Conservation (phyloP, 2,329 filamentous ascomycete genomes). For the Cryphonectria carpinicola region DNA sequence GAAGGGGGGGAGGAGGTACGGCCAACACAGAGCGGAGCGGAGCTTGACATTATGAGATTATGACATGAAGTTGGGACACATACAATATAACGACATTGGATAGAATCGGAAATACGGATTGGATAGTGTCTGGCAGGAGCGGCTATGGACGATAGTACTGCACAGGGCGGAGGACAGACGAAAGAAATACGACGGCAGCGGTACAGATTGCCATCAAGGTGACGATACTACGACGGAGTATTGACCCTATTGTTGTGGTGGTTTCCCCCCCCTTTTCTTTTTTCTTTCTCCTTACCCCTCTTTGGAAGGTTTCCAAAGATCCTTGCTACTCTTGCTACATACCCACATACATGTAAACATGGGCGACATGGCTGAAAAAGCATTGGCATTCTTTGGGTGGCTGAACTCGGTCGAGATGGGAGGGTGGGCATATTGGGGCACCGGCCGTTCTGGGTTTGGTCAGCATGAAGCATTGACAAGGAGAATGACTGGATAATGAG, state of each 20-base stretch:
- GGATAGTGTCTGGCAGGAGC: neutral
- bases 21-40: neutral
- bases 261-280: neutral
- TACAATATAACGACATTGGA: neutral
- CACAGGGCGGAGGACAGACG: neutral
- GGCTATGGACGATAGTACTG: neutral
- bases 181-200: neutral
- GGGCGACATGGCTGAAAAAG: constrained; percentile 4
- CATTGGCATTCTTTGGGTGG: neutral
- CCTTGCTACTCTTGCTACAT: constrained; percentile 5
- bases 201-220: neutral
- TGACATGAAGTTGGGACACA: neutral
- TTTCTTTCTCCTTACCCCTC: too few relatives aligned
- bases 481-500: constrained; percentile 3
- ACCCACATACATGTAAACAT: constrained; percentile 4
- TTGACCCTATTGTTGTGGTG: neutral
- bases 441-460: neutral
- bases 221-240: neutral
- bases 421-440: neutral
- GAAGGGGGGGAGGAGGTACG: constrained; percentile 26
- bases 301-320: neutral
- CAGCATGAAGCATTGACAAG: neutral
- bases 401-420: neutral
- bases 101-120: neutral
- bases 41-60: neutral